These are phyloP conservation scores for Taphrina wiesneri DNA, from an alignment of 1,139 yeast species.

Conservation along the genomic window DNA sequence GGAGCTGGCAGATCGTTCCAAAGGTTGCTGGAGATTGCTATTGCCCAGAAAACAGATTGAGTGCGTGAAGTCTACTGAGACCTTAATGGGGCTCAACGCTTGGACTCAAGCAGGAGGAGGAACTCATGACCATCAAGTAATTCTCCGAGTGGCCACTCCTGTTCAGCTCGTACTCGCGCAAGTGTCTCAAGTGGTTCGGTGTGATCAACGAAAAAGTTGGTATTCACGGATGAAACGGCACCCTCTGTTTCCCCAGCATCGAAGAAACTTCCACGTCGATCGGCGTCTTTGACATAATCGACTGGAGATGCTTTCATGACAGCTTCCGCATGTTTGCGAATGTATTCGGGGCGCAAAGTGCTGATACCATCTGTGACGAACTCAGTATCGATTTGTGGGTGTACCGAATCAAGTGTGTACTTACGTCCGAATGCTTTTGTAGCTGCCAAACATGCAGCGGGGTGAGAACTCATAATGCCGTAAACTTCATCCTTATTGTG, in stretches of 20 bases:
- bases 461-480: background rate
- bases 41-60: no score
- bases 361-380: background rate
- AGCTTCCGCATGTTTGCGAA: background rate
- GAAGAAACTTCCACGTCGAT: background rate
- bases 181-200: background rate
- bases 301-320: background rate
- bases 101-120: background rate
- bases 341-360: background rate
- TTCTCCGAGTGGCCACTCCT: background rate
- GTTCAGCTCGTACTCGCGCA: background rate
- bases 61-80: background rate
- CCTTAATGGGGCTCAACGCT: background rate
- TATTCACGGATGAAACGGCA: background rate
- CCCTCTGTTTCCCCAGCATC: background rate
- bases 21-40: no score
- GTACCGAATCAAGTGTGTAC: background rate
- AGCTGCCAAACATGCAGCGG: background rate
- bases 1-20: no score
- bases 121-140: background rate
- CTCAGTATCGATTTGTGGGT: background rate
- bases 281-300: background rate
- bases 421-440: background rate
- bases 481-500: background rate
- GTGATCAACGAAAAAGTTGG: background rate